phyloP scores from a whole-genome alignment of 2,329 filamentous ascomycete genomes.

The Fulvia fulva region DNA sequence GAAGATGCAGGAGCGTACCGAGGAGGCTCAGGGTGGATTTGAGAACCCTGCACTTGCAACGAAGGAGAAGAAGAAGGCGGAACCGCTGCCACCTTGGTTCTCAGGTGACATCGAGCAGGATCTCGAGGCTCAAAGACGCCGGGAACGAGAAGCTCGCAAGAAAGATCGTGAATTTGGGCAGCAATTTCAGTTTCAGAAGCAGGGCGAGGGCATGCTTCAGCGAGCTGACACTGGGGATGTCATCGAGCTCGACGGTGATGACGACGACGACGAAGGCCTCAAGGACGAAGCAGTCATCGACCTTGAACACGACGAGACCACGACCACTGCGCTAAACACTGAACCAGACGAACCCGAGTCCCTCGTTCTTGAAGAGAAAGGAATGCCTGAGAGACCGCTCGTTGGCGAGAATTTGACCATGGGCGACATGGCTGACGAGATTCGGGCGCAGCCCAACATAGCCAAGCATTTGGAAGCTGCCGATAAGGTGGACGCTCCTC shows the following conservation, averaged over 20 bases:
- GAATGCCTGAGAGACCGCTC: background rate
- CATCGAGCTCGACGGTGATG: constrained; percentile 45
- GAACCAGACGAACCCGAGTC: background rate
- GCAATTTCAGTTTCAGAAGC: constrained; percentile 57
- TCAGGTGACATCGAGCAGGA: constrained; percentile 55
- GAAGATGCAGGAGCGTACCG: constrained; percentile 50
- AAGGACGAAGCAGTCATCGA: constrained; percentile 40
- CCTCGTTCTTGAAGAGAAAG: background rate
- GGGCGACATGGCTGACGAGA: constrained; percentile 44
- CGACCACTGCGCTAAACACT: background rate
- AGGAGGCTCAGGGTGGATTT: constrained; percentile 62
- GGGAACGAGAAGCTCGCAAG: constrained; percentile 48
- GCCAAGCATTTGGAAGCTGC: constrained; percentile 1
- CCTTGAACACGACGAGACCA: constrained; percentile 23
- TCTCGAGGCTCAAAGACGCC: constrained; percentile 45
- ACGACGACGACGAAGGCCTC: constrained; percentile 36
- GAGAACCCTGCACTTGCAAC: constrained; percentile 47
- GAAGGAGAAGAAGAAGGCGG: constrained; percentile 42
- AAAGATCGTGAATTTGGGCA: constrained; percentile 54
- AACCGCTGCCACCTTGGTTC: constrained; percentile 75
- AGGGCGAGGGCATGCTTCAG: constrained; percentile 52
- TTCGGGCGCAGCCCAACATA: constrained; percentile 40
- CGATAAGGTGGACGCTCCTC: background rate
- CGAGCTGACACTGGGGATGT: constrained; percentile 52
- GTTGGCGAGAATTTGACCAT: constrained; percentile 27